phyloP scores from a whole-genome alignment of 164 flowering plant species.

The Umbilicus rupestris region DNA sequence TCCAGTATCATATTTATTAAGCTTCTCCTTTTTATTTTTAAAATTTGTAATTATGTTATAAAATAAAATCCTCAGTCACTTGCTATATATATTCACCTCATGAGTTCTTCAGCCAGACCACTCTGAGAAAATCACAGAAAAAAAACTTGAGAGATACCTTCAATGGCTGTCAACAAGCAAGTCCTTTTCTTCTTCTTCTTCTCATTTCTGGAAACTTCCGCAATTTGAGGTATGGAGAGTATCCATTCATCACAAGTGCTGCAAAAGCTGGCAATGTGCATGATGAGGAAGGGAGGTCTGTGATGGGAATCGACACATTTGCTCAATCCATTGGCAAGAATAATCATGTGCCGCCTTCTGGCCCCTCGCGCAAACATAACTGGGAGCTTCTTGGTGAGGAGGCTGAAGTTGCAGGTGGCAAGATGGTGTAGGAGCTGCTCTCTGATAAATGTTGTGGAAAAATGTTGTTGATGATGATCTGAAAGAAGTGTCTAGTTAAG shows the following conservation, averaged over 20 bases:
- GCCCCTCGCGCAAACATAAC: background rate
- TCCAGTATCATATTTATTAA: background rate
- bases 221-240: background rate
- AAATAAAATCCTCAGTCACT: background rate
- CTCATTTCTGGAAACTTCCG: background rate
- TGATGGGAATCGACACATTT: background rate
- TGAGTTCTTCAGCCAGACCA: background rate
- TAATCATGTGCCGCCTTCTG: background rate
- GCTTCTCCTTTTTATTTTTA: background rate
- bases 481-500: background rate
- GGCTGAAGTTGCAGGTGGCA: background rate
- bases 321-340: background rate
- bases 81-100: background rate
- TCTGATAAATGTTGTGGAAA: background rate
- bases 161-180: conserved; percentile 1
- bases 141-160: background rate
- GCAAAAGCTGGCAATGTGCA: background rate
- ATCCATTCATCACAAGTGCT: background rate
- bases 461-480: background rate
- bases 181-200: background rate
- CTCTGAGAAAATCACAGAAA: background rate
- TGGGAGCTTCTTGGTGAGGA: background rate
- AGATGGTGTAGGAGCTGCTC: background rate
- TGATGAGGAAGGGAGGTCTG: background rate
- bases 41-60: background rate